Evolutionary conservation across 306 rosid genomes (phyloP).

Genomic region (Sechiopsis laciniata): DNA sequence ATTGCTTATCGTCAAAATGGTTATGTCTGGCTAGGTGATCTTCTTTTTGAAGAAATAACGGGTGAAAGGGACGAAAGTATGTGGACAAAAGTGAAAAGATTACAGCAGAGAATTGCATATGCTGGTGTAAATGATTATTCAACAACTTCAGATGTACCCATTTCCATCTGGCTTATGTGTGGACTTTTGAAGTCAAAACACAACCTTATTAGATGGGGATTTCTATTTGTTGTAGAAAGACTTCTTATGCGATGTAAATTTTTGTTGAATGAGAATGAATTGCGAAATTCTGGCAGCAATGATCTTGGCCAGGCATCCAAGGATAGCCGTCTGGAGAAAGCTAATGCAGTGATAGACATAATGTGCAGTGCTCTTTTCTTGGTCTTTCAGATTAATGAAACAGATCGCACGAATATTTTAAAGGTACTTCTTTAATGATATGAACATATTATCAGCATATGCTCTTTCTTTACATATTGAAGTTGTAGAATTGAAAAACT

Average conservation of each 20-base stretch:
- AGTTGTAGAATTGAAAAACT: constrained; percentile 3
- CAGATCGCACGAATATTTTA: constrained; percentile 84
- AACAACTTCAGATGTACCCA: constrained; percentile 60
- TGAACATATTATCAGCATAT: not conserved
- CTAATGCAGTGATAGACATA: constrained; percentile 86
- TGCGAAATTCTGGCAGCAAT: constrained; percentile 43
- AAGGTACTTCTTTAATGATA: constrained; percentile 53
- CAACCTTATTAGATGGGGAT: constrained; percentile 84
- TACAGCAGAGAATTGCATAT: constrained; percentile 58
- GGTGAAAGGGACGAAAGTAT: constrained; percentile 55
- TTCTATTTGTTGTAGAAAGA: constrained; percentile 85
- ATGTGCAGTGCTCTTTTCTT: constrained; percentile 83
- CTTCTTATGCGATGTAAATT: constrained; percentile 91
- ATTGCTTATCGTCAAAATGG: constrained; percentile 77
- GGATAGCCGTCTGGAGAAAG: constrained; percentile 78
- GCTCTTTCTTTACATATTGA: not conserved
- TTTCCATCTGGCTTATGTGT: constrained; percentile 73
- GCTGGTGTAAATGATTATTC: constrained; percentile 69
- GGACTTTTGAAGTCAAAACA: constrained; percentile 86
- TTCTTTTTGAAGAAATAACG: constrained; percentile 86
- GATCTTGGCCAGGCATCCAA: constrained; percentile 38
- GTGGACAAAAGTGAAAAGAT: constrained; percentile 65
- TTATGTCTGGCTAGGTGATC: constrained; percentile 86
- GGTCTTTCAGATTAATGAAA: constrained; percentile 80
- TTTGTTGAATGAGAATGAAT: constrained; percentile 82